phyloP scores from a whole-genome alignment of 2,329 filamentous ascomycete genomes.

The Monilinia fructicola region DNA sequence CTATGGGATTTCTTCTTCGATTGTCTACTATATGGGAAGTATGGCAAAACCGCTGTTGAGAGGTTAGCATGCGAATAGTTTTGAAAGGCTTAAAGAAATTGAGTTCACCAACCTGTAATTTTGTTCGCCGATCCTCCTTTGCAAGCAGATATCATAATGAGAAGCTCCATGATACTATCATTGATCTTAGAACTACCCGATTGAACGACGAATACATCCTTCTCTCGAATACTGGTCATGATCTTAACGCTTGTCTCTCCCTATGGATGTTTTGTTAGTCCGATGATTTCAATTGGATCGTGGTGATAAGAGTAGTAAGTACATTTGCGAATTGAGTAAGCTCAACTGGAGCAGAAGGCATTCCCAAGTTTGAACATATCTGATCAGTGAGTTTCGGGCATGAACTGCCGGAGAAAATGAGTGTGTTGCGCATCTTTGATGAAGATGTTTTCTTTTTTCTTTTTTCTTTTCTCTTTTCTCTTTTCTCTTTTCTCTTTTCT shows the following conservation, averaged over 20 bases:
- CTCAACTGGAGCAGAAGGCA: constrained; percentile 63
- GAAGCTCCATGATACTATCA: constrained; percentile 97
- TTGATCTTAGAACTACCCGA: constrained; percentile 96
- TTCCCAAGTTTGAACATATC: constrained; percentile 68
- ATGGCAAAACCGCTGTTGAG: constrained; percentile 73
- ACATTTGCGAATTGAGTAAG: constrained; percentile 71
- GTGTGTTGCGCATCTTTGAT: constrained; percentile 58
- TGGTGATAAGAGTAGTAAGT: constrained; percentile 40
- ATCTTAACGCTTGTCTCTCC: constrained; percentile 70
- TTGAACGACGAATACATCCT: constrained; percentile 98
- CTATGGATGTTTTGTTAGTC: constrained; percentile 47
- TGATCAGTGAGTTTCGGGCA: constrained; percentile 63
- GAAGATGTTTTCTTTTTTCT: background rate
- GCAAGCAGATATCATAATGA: constrained; percentile 99
- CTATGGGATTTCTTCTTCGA: constrained; percentile 99
- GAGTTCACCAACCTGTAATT: constrained; percentile 73
- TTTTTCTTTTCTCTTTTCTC: too few species aligned
- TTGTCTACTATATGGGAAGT: constrained; percentile 98
- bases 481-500: too few species aligned
- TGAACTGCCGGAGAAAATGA: constrained; percentile 67
- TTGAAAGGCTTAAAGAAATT: background rate
- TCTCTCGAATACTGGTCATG: constrained; percentile 80
- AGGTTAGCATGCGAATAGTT: constrained; percentile 28
- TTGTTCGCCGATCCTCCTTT: constrained; percentile 97
- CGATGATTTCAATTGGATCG: constrained; percentile 27